Conservation (phyloP, 2,329 filamentous ascomycete species). For the Phyllosticta paracitricarpa region DNA sequence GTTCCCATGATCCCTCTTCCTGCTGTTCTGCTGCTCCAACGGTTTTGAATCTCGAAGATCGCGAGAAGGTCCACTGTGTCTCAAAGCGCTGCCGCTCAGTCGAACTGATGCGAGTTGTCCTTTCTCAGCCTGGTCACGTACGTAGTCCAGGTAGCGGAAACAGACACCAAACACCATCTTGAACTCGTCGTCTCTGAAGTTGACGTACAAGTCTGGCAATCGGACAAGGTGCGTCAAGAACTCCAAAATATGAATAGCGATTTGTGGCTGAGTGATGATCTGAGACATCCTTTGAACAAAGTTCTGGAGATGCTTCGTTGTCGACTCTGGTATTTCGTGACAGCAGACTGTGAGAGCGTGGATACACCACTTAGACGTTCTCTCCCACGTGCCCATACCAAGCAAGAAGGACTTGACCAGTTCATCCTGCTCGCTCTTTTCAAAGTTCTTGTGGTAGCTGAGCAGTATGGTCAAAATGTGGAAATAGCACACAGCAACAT, state of each 20-base stretch:
- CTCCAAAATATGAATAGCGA: slow-evolving; percentile 90
- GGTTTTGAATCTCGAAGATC: slow-evolving; percentile 20
- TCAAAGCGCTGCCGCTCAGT: slow-evolving; percentile 25
- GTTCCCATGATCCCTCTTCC: background rate
- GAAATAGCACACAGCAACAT: slow-evolving; percentile 82
- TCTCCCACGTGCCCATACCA: slow-evolving; percentile 74
- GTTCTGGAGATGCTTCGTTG: slow-evolving; percentile 73
- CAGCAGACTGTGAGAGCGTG: slow-evolving; percentile 92
- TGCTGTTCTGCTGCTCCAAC: background rate
- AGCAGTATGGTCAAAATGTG: slow-evolving; percentile 79
- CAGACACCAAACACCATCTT: slow-evolving; percentile 92
- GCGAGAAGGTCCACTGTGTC: slow-evolving; percentile 34
- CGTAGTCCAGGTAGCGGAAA: slow-evolving; percentile 84
- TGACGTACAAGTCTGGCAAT: slow-evolving; percentile 73
- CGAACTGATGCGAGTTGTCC: slow-evolving; percentile 23
- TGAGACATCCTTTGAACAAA: slow-evolving; percentile 90
- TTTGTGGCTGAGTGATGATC: slow-evolving; percentile 85
- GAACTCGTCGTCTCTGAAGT: slow-evolving; percentile 85
- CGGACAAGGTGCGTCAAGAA: slow-evolving; percentile 86
- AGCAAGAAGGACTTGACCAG: slow-evolving; percentile 78
- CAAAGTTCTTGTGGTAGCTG: slow-evolving; percentile 80
- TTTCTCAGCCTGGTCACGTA: slow-evolving; percentile 51
- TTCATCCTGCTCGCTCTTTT: slow-evolving; percentile 78
- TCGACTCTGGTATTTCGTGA: slow-evolving; percentile 81
- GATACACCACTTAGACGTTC: slow-evolving; percentile 84